Percentiles rank a stretch among this genome's conserved stretches.
Evolutionary conservation across 441 rosid genomes (phyloP).

Genomic region (Euphorbia celastroides): DNA sequence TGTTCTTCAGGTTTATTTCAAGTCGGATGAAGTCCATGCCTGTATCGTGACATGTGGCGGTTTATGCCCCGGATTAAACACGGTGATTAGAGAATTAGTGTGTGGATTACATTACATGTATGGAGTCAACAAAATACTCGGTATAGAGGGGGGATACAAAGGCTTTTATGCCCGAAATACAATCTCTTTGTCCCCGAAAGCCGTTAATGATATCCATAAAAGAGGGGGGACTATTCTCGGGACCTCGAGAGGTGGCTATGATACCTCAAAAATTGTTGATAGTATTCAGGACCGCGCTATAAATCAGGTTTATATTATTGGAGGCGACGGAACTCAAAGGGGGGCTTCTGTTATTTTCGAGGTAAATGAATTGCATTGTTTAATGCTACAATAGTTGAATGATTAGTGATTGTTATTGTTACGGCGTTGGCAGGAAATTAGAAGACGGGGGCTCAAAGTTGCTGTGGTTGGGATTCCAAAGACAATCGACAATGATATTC

Average conservation of each 20-base stretch:
- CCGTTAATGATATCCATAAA: conserved; percentile 50
- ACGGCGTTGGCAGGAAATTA: conserved; percentile 30
- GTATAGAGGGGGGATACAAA: conserved; percentile 65
- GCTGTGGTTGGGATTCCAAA: conserved; percentile 53
- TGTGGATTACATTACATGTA: conserved; percentile 75
- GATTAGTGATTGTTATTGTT: not conserved
- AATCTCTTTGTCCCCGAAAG: conserved; percentile 35
- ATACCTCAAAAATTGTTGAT: conserved; percentile 49
- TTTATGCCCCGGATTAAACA: conserved; percentile 86
- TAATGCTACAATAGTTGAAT: not conserved
- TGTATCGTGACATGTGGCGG: conserved; percentile 94
- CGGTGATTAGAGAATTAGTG: conserved; percentile 86
- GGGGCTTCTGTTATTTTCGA: conserved; percentile 45
- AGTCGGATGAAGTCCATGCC: conserved; percentile 70
- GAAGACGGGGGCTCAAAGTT: conserved; percentile 53
- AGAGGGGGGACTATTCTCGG: conserved; percentile 55
- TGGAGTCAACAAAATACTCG: conserved; percentile 62
- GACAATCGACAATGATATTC: conserved; percentile 53
- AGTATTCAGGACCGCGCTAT: conserved; percentile 60
- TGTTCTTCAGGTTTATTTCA: conserved; percentile 46
- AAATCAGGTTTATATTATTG: conserved; percentile 52
- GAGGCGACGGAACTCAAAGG: conserved; percentile 58
- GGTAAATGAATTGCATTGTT: conserved; percentile 18
- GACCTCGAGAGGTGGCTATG: conserved; percentile 49
- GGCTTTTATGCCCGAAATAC: conserved; percentile 52